Evolutionary conservation across 805 yeast genomes (phyloP), one percentile per base, ranked within the genome.

Genomic region (Pichia cephalocereana): DNA sequence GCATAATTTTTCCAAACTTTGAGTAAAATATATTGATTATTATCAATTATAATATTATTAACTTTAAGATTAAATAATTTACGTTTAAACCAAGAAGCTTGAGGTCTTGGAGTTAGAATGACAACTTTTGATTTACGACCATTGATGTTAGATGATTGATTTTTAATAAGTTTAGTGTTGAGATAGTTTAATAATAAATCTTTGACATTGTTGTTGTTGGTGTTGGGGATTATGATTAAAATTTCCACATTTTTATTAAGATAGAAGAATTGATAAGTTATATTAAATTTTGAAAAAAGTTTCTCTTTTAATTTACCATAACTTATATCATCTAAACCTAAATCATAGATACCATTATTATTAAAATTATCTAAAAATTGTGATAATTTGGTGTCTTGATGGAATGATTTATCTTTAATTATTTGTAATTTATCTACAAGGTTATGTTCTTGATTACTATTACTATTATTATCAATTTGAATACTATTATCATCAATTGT

Each of bases 71-170:
- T 12, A 19, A 15, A n/a, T 18, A 48, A 19, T 31, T 48, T 48
- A 23, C 47, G 23, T 30, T 48, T 41, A 19, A 48, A 31, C 51
- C 51, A 48, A 36, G 47, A 40, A 32, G 51, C 51, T 15, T 42
- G 34, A 6, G 19, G 11, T 30, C 51, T 44, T 4, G 51, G 51
- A 15, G 47, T 48, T 17, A 48, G 34, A 10, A 48, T 44, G 4
- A 48, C 26, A 2, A 48, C 46, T 23, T 48, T 48, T 18, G 38
- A 31, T 27, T 48, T 48, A 31, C 43, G 26, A 5, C 6, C 6
- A 23, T 23, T 23, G 26, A 27, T 8, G 4, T 42, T 45, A 2
- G 12, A 41, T 38, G 37, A 43, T 11, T 40, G 44, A 4, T 30
- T 12, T 3, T 40, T 38, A 4, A 48, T 32, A 14, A 34, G 37